These are phyloP conservation scores for Boletellus deceptivus DNA, from an alignment of 1,284 basidiomycete species.

Conservation along the genomic window DNA sequence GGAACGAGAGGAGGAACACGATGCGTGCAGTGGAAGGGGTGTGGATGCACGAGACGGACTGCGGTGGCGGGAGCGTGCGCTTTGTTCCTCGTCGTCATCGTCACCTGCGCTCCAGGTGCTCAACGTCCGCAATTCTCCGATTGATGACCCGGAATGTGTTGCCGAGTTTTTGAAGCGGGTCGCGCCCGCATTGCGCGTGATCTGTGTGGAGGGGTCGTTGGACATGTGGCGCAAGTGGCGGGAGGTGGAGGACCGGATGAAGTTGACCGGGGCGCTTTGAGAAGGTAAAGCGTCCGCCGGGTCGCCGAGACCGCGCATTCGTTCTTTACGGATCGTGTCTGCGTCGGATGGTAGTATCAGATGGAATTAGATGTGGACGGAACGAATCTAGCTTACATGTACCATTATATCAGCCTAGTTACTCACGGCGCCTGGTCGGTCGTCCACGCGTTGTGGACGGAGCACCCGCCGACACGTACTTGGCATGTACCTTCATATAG, in stretches of 20 bases:
- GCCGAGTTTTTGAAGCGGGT: slow-evolving; percentile 27
- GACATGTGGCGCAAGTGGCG: slow-evolving; percentile 31
- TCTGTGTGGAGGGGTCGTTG: slow-evolving; percentile 27
- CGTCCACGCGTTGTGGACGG: too few relatives aligned
- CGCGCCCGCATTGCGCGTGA: slow-evolving; percentile 25
- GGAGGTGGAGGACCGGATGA: slow-evolving; percentile 30
- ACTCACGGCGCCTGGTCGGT: background rate
- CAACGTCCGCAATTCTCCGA: slow-evolving; percentile 31
- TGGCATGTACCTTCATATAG: background rate
- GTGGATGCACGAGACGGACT: background rate
- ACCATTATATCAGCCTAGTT: background rate
- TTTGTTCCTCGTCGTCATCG: background rate
- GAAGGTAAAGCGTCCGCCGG: too few relatives aligned
- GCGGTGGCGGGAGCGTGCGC: background rate
- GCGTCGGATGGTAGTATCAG: too few relatives aligned
- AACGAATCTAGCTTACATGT: background rate
- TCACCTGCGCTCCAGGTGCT: slow-evolving; percentile 20
- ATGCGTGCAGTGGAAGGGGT: background rate
- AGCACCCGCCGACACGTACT: background rate
- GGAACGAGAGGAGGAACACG: background rate
- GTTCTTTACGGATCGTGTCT: too few relatives aligned
- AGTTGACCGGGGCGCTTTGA: slow-evolving; percentile 6
- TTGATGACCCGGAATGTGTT: slow-evolving; percentile 24
- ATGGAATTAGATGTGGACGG: too few relatives aligned
- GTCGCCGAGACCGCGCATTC: background rate